These are phyloP conservation scores for Cordyceps pruinosa DNA, from an alignment of 2,329 filamentous ascomycete genomes.

Conservation along the genomic window DNA sequence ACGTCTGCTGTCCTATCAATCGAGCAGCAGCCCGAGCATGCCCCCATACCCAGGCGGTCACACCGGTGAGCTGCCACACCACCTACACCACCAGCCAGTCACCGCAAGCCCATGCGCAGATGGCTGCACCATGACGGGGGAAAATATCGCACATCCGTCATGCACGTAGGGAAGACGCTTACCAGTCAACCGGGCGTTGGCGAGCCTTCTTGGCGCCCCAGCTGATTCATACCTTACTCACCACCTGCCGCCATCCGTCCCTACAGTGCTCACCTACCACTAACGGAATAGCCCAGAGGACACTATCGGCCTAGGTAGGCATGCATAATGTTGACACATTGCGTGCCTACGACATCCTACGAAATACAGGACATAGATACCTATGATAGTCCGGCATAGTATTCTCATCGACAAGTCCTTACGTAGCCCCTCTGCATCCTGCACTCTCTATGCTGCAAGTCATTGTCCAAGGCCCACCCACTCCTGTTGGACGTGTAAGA, in stretches of 20 bases:
- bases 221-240: neutral
- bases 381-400: too few relatives aligned
- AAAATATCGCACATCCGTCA: neutral
- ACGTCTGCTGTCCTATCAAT: constrained; percentile 6
- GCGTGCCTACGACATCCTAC: too few relatives aligned
- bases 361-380: too few relatives aligned
- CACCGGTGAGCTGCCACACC: neutral
- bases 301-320: too few relatives aligned
- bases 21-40: neutral
- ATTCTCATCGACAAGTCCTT: too few relatives aligned
- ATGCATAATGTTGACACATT: too few relatives aligned
- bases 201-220: neutral
- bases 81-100: neutral
- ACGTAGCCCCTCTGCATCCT: too few relatives aligned
- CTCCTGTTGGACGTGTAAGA: too few relatives aligned
- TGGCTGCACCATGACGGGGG: neutral
- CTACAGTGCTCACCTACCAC: neutral
- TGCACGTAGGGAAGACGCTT: neutral
- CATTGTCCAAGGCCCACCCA: too few relatives aligned
- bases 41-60: neutral
- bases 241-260: neutral
- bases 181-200: neutral
- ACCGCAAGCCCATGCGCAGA: neutral
- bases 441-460: too few relatives aligned
- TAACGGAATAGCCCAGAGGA: neutral